Evolutionary conservation across 768 basidiomycete genomes (phyloP), one percentile per base, ranked within the genome.

Genomic region (Rhodosporidiobolus sp.): DNA sequence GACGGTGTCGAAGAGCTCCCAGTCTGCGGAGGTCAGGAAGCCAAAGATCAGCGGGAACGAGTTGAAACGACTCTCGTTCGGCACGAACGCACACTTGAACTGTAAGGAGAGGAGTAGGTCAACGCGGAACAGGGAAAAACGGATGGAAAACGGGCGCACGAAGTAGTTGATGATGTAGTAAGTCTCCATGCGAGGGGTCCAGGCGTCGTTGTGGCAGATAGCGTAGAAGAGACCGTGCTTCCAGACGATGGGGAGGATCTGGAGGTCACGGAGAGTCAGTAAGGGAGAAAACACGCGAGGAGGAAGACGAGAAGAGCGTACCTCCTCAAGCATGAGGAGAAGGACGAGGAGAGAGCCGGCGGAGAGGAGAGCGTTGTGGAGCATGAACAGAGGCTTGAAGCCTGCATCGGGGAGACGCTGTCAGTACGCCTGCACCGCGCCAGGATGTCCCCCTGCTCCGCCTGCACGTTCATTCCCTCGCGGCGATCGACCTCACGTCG

Each of bases 91-190:
- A 46, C 45, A 32, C 45, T 61, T 48, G 54, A 38, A 26, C n/a
- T 22, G 30, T n/a, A 4, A n/a, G 30, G 2, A 16, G 14, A 24
- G n/a, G 4, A 20, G 2, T 4, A 46, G 67, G 34, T 38, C n/a
- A 28, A n/a, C 45, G n/a, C 4, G 26, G 28, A 43, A 5, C 9
- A 26, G 2, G 56, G 1, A 55, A 50, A n/a, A 3, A 26, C 8
- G 9, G 48, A 20, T 32, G 26, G n/a, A 17, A 35, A 24, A n/a
- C 30, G 6, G 46, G 60, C 65, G 20, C 87, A 96, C 92, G 83
- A 89, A 94, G 84, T 98, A 99, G 85, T 99, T 99, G 85, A 97
- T 85, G 85, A 98, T 93, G 84, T 99, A 98, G 84, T 91, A 97
- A 79, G 94, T 89, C 83, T 97, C 90, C 81, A 97, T 85, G 43